phyloP scores from a whole-genome alignment of 1,284 basidiomycete species.

The Neolentinus lepideus region DNA sequence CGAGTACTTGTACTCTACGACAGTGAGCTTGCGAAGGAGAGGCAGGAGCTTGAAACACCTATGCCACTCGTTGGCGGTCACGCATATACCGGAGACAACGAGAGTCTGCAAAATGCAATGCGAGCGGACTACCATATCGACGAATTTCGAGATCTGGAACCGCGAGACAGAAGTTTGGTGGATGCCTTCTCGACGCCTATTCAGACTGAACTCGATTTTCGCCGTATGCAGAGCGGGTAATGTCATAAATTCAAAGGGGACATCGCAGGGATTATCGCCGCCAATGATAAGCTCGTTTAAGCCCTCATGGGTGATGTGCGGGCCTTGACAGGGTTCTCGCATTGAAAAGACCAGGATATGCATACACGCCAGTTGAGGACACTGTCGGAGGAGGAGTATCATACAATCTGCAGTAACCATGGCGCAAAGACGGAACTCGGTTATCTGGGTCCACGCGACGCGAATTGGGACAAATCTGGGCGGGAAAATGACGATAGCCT shows the following conservation, averaged over 20 bases:
- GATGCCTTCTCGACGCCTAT: background rate
- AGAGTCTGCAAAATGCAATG: background rate
- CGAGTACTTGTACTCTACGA: background rate
- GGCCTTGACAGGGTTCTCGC: background rate
- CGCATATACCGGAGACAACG: background rate
- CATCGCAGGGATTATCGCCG: background rate
- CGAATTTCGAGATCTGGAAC: background rate
- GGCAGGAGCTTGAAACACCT: background rate
- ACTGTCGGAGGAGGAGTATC: background rate
- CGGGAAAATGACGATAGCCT: background rate
- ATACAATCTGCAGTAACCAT: background rate
- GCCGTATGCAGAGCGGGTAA: background rate
- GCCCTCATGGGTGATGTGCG: background rate
- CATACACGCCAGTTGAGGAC: background rate
- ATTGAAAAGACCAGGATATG: background rate
- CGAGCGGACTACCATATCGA: background rate
- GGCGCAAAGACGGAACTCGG: background rate
- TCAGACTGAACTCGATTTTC: background rate
- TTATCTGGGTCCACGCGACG: background rate
- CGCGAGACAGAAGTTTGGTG: background rate
- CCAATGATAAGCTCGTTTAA: background rate
- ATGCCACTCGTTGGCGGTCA: background rate
- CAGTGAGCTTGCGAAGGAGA: background rate
- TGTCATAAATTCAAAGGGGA: background rate
- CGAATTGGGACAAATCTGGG: background rate